These are phyloP conservation scores for Phytophthora ohioensis DNA, from an alignment of 352 stramenopile species.

Conservation along the genomic window DNA sequence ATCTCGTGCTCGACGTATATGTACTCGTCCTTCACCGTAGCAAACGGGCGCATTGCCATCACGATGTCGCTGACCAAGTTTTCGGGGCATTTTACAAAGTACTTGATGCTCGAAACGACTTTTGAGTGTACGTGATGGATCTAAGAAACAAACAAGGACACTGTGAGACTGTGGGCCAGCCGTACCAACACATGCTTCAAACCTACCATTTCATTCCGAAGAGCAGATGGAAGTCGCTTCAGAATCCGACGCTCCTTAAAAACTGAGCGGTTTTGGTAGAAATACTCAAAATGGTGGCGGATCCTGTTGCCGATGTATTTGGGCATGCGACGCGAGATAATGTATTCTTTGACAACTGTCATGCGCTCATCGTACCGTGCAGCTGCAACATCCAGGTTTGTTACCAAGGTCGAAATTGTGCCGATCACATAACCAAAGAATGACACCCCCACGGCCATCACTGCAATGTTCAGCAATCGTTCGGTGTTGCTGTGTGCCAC, in stretches of 20 bases:
- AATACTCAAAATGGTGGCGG: constrained; percentile 86
- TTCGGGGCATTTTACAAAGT: constrained; percentile 80
- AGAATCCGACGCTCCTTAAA: constrained; percentile 84
- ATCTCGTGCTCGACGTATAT: constrained; percentile 87
- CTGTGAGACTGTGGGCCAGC: background rate
- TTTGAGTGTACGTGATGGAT: constrained; percentile 83
- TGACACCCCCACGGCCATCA: constrained; percentile 85
- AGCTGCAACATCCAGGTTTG: constrained; percentile 79
- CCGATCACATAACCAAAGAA: constrained; percentile 91
- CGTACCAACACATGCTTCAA: background rate
- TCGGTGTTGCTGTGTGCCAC: constrained; percentile 75
- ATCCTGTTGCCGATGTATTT: constrained; percentile 81
- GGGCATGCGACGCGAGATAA: constrained; percentile 80
- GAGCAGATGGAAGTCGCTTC: constrained; percentile 65
- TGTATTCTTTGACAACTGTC: constrained; percentile 88
- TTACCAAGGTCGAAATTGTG: constrained; percentile 83
- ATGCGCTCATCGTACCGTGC: constrained; percentile 83
- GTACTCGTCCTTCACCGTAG: constrained; percentile 78
- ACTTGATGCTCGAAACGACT: constrained; percentile 73
- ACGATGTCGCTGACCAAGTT: constrained; percentile 88
- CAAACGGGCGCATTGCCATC: constrained; percentile 82
- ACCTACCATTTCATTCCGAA: constrained; percentile 85
- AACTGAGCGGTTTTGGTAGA: constrained; percentile 85
- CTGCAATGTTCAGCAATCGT: constrained; percentile 70
- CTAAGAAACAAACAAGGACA: constrained; percentile 30